phyloP scores from a whole-genome alignment of 306 rosid genomes.

The Alnus glutinosa region DNA sequence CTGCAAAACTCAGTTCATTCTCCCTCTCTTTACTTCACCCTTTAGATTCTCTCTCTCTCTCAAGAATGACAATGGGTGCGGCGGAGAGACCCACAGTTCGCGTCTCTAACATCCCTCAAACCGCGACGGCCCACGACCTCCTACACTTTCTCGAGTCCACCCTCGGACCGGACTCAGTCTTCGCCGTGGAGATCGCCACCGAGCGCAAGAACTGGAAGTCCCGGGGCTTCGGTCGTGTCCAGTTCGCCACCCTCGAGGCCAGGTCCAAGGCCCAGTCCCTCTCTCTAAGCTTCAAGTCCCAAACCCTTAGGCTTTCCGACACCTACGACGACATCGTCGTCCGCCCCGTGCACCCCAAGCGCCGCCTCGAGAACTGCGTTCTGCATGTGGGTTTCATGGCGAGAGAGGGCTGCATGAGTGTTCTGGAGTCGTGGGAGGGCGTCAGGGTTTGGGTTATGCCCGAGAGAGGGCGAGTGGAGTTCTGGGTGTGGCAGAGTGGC shows the following conservation, averaged over 20 bases:
- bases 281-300: constrained; percentile 50
- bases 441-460: constrained; percentile 73
- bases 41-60: background rate
- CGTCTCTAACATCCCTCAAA: constrained; percentile 62
- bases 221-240: constrained; percentile 78
- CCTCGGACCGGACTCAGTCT: constrained; percentile 57
- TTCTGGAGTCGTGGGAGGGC: constrained; percentile 62
- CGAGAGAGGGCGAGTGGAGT: constrained; percentile 63
- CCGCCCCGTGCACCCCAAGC: constrained; percentile 42
- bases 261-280: constrained; percentile 48
- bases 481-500: constrained; percentile 43
- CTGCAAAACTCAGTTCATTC: background rate
- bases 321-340: constrained; percentile 55
- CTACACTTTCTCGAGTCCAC: constrained; percentile 48
- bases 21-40: background rate
- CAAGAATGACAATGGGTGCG: constrained; percentile 30
- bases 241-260: constrained; percentile 52
- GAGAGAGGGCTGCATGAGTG: constrained; percentile 43
- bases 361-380: constrained; percentile 42
- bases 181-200: constrained; percentile 70
- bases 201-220: constrained; percentile 80
- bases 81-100: constrained; percentile 45
- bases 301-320: constrained; percentile 48
- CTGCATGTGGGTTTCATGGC: constrained; percentile 59
- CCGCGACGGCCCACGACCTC: constrained; percentile 60